These are phyloP conservation scores for Phylloboletellus chloephorus DNA, from an alignment of 1,284 basidiomycete species.

Conservation along the genomic window DNA sequence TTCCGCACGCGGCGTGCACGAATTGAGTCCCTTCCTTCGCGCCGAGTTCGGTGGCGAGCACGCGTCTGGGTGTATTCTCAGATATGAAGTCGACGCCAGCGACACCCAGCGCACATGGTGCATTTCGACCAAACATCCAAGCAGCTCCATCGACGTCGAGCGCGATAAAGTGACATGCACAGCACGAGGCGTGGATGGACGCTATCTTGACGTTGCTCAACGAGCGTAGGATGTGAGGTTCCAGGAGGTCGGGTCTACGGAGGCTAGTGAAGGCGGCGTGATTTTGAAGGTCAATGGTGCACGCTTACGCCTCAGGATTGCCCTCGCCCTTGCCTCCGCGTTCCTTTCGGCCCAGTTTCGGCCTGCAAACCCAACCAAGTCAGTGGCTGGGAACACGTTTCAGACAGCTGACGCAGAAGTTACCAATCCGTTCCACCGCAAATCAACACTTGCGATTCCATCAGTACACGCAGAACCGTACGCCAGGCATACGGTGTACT, in stretches of 20 bases:
- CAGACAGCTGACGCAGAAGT: constrained; percentile 11
- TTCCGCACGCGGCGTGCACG: constrained; percentile 77
- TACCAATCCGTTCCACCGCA: constrained; percentile 85
- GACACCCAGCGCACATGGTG: constrained; percentile 53
- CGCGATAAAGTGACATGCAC: constrained; percentile 69
- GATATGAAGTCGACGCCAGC: constrained; percentile 54
- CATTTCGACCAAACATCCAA: constrained; percentile 84
- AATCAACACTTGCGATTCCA: constrained; percentile 55
- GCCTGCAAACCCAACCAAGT: constrained; percentile 39
- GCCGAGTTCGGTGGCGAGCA: constrained; percentile 60
- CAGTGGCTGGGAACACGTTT: constrained; percentile 15
- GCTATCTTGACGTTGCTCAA: constrained; percentile 72
- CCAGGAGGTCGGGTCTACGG: constrained; percentile 64
- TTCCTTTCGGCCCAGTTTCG: constrained; percentile 62
- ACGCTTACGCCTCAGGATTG: constrained; percentile 38
- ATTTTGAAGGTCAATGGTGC: constrained; percentile 3
- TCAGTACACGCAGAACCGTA: constrained; percentile 16
- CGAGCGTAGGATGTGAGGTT: constrained; percentile 85
- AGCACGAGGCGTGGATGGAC: constrained; percentile 70
- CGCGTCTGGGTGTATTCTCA: constrained; percentile 63
- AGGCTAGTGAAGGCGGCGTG: constrained; percentile 1
- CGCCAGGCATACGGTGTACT: constrained; percentile 14
- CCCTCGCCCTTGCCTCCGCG: constrained; percentile 43
- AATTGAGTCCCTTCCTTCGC: constrained; percentile 60
- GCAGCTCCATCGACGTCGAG: constrained; percentile 74